Evolutionary conservation across 192 early-diverging fungal species (phyloP), one percentile per base, ranked within the genome.

Genomic region (Entomortierella chlamydospora): DNA sequence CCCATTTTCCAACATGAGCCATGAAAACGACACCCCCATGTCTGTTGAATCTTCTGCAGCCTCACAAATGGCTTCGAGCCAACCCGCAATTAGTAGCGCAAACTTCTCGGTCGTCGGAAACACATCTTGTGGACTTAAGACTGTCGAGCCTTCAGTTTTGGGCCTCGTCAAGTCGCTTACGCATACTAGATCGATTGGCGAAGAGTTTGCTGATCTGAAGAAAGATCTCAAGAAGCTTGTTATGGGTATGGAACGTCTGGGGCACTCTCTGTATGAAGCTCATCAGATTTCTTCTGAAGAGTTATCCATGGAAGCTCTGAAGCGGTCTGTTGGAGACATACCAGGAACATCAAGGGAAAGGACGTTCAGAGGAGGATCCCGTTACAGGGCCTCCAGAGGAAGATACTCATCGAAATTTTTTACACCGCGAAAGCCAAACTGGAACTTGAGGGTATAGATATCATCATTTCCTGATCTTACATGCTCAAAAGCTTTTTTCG

Each of bases 381-480:
- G 11, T 11, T 60, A n/a, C 3, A 43, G 17, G 4, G 29, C 1
- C 31, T 39, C 1, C 37, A 28, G 47, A 30, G 33, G 33, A 42
- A 20, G 31, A 18, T 41, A 42, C 1, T 51, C 17, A n/a, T 1
- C 49, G 2, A 34, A 26, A 25, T 22, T 1, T 3, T 64, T 28
- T 37, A 20, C 10, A 10, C 47, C 61, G 2, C 37, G 61, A 51
- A 64, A 52, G 26, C 61, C 61, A 12, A 49, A 31, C 8, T 72
- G 60, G 61, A 72, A 4, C 0, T 37, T 57, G 20, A 71, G 62
- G 60, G 69, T 62, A 71, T 30, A 28, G 42, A 17, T n/a, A 22
- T 30, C n/a, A 31, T 11, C 9, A 13, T 13, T 28, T 15, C 47
- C n/a, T n/a, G n/a, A n/a, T n/a, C n/a, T n/a, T n/a, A n/a, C n/a